A percentile compares a stretch with the other conserved stretches of the same genome.
Evolutionary conservation across 345 rosid species (phyloP).

Genomic region (Microthlaspi erraticum): DNA sequence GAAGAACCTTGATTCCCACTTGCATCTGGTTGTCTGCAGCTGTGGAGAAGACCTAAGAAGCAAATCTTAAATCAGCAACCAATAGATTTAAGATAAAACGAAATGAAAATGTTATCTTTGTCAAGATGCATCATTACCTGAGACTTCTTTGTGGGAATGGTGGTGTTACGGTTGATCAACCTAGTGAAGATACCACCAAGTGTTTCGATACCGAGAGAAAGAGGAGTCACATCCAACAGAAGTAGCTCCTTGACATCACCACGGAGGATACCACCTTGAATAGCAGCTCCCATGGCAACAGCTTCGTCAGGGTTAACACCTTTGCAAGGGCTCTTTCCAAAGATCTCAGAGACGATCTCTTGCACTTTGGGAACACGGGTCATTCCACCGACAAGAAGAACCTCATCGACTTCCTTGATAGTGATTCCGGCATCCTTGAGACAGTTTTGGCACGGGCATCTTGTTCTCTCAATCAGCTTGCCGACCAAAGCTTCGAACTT

Average conservation of each 20-base stretch:
- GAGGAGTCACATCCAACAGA: constrained; percentile 53
- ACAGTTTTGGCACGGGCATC: constrained; percentile 49
- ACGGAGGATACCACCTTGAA: constrained; percentile 56
- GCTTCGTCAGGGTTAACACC: constrained; percentile 59
- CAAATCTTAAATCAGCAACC: constrained; percentile 23
- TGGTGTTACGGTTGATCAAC: constrained; percentile 57
- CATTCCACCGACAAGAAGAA: constrained; percentile 60
- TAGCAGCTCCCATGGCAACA: constrained; percentile 57
- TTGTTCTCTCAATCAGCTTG: constrained; percentile 50
- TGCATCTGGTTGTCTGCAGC: constrained; percentile 57
- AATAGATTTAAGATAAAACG: not conserved
- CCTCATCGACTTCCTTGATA: constrained; percentile 49
- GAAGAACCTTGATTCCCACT: constrained; percentile 56
- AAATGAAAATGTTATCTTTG: not conserved
- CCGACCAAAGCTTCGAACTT: constrained; percentile 51
- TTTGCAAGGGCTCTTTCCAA: constrained; percentile 55
- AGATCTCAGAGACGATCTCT: constrained; percentile 51
- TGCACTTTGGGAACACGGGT: constrained; percentile 63
- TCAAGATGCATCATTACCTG: constrained; percentile 48
- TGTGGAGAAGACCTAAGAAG: constrained; percentile 54
- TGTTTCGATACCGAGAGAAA: constrained; percentile 60
- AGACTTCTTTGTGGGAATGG: constrained; percentile 65
- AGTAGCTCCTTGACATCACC: constrained; percentile 60
- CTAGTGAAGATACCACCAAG: constrained; percentile 61
- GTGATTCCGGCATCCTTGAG: constrained; percentile 55